Conservation (phyloP, 768 basidiomycete genomes). For the Phaeolepiota aurea region DNA sequence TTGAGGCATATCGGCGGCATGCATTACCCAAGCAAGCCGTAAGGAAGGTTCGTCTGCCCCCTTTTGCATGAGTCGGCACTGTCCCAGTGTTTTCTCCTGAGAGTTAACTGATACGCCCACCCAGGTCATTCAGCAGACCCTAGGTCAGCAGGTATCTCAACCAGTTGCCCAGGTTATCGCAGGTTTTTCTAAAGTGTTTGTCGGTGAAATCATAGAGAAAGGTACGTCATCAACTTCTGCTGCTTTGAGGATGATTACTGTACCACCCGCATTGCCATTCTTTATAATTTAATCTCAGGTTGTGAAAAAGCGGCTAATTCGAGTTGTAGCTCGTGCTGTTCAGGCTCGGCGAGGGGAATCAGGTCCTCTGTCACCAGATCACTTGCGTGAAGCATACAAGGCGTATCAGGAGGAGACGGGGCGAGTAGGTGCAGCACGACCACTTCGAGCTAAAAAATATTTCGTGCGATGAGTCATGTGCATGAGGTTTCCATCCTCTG, state of each 20-base stretch:
- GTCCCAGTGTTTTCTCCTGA: not conserved
- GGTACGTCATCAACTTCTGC: slow-evolving; percentile 50
- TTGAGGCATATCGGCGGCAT: slow-evolving; percentile 81
- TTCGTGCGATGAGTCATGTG: slow-evolving; percentile 65
- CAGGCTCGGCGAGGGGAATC: slow-evolving; percentile 64
- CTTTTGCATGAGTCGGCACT: no score
- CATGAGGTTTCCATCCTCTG: not conserved
- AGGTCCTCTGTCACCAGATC: slow-evolving; percentile 81
- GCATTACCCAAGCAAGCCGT: slow-evolving; percentile 80
- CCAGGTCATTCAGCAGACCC: slow-evolving; percentile 77
- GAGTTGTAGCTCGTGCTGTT: slow-evolving; percentile 56
- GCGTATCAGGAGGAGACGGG: slow-evolving; percentile 78
- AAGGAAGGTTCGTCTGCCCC: slow-evolving; percentile 56
- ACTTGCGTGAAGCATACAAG: slow-evolving; percentile 84
- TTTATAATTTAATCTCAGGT: no score
- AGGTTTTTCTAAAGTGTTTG: slow-evolving; percentile 86
- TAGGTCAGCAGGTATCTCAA: slow-evolving; percentile 76
- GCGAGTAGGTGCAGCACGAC: slow-evolving; percentile 69
- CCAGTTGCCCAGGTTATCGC: slow-evolving; percentile 87
- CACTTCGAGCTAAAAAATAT: slow-evolving; percentile 59
- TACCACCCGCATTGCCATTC: no score
- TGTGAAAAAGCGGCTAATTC: not conserved
- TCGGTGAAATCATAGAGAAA: slow-evolving; percentile 87
- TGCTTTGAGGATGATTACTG: no score
- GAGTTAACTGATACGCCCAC: no score